phyloP scores from a whole-genome alignment of 2,329 filamentous ascomycete genomes.

The Ophiocordyceps camponoti-leonardi region DNA sequence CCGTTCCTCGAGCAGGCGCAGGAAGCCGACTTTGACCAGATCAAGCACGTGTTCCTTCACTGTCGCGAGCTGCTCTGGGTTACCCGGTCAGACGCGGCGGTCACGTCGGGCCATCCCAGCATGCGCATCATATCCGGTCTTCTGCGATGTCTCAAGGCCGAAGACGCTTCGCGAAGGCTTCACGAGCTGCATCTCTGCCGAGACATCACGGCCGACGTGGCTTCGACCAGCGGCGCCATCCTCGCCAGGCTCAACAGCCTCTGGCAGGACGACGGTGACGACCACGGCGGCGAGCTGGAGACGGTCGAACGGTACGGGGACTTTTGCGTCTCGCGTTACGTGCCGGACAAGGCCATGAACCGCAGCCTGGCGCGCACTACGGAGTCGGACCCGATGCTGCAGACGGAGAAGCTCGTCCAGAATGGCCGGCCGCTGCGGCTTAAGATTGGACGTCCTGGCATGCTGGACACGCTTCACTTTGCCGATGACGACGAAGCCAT shows the following conservation, averaged over 20 bases:
- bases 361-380: background rate
- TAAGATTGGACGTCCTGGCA: background rate
- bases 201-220: background rate
- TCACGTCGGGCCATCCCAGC: background rate
- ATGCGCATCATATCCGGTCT: constrained; percentile 1
- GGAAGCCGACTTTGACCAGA: background rate
- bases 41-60: background rate
- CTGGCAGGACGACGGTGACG: background rate
- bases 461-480: constrained; percentile 2
- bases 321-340: background rate
- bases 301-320: background rate
- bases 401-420: background rate
- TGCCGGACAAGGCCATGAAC: background rate
- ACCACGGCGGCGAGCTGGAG: background rate
- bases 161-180: background rate
- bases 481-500: background rate
- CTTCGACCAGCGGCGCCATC: background rate
- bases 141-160: background rate
- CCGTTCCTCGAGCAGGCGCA: background rate
- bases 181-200: constrained; percentile 1
- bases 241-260: background rate
- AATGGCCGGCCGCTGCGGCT: background rate
- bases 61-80: constrained; percentile 1
- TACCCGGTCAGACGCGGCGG: background rate
- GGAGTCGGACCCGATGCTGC: background rate